Percentiles rank a stretch among this genome's conserved stretches.
These are phyloP conservation scores for Penicillium arizonense DNA, from an alignment of 495 filamentous ascomycete genomes.

Conservation along the genomic window DNA sequence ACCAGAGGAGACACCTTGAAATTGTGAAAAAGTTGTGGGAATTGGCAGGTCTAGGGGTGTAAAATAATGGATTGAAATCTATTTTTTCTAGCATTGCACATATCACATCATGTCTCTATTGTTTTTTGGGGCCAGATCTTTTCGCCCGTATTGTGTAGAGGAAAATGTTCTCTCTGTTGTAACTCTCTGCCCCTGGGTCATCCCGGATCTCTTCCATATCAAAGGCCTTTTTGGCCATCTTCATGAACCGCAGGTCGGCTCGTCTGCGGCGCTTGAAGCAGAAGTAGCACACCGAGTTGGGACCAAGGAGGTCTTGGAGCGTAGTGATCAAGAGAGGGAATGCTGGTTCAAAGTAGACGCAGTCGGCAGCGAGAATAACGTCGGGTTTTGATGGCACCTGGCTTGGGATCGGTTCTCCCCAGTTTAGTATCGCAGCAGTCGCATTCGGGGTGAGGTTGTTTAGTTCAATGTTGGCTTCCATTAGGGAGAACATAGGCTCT, in stretches of 20 bases:
- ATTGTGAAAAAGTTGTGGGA: slow-evolving; percentile 23
- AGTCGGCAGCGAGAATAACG: slow-evolving; percentile 88
- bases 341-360: slow-evolving; percentile 94
- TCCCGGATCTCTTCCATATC: slow-evolving; percentile 61
- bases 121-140: slow-evolving; percentile 9
- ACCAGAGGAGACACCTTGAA: slow-evolving; percentile 38
- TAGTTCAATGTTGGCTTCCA: slow-evolving; percentile 77
- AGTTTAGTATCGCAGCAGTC: slow-evolving; percentile 67
- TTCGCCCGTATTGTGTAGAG: slow-evolving; percentile 60
- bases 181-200: slow-evolving; percentile 54
- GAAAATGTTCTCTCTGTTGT: slow-evolving; percentile 61
- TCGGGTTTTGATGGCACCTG: slow-evolving; percentile 54
- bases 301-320: slow-evolving; percentile 59
- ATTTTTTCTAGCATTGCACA: slow-evolving; percentile 9
- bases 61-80: slow-evolving; percentile 13
- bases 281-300: slow-evolving; percentile 75
- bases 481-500: slow-evolving; percentile 74
- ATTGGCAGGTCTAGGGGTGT: background rate
- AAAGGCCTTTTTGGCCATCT: slow-evolving; percentile 63
- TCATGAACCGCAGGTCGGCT: slow-evolving; percentile 72
- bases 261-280: slow-evolving; percentile 89
- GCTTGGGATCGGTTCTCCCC: slow-evolving; percentile 52
- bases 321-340: slow-evolving; percentile 85
- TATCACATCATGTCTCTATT: background rate
- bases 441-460: slow-evolving; percentile 67